Evolutionary conservation across 2,329 filamentous ascomycete species (phyloP).

Genomic region (Anisogramma anomala): DNA sequence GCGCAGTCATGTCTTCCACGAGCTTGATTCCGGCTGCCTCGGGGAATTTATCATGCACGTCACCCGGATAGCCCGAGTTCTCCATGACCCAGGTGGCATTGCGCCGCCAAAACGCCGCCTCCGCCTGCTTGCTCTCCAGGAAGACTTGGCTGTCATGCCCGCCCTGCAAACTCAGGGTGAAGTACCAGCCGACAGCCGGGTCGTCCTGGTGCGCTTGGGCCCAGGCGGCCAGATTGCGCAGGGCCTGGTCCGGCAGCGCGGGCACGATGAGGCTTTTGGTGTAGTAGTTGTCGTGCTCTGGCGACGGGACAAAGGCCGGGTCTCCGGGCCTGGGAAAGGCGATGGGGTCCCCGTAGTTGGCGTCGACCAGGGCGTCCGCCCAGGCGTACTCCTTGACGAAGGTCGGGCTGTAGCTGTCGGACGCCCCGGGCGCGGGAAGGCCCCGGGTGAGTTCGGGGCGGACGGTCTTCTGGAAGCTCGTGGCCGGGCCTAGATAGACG

Average conservation of each 20-base stretch:
- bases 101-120: slow-evolving; percentile 18
- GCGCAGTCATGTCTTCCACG: slow-evolving; percentile 17
- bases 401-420: slow-evolving; percentile 18
- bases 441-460: slow-evolving; percentile 18
- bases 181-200: slow-evolving; percentile 19
- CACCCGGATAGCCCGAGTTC: slow-evolving; percentile 12
- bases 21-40: slow-evolving; percentile 15
- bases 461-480: slow-evolving; percentile 18
- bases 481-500: slow-evolving; percentile 22
- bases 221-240: slow-evolving; percentile 19
- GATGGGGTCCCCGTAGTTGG: slow-evolving; percentile 5
- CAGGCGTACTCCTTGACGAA: slow-evolving; percentile 13
- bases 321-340: slow-evolving; percentile 1
- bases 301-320: neutral
- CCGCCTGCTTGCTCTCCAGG: slow-evolving; percentile 11
- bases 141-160: slow-evolving; percentile 19
- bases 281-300: slow-evolving; percentile 22
- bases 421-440: slow-evolving; percentile 16
- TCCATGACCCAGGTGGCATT: slow-evolving; percentile 21
- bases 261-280: slow-evolving; percentile 25
- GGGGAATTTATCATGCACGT: slow-evolving; percentile 6
- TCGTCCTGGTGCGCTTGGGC: slow-evolving; percentile 10
- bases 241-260: slow-evolving; percentile 15
- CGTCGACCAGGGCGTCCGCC: slow-evolving; percentile 2
- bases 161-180: slow-evolving; percentile 23